These are phyloP conservation scores for Boletus insuetus DNA, from an alignment of 768 basidiomycete genomes.

Conservation along the genomic window DNA sequence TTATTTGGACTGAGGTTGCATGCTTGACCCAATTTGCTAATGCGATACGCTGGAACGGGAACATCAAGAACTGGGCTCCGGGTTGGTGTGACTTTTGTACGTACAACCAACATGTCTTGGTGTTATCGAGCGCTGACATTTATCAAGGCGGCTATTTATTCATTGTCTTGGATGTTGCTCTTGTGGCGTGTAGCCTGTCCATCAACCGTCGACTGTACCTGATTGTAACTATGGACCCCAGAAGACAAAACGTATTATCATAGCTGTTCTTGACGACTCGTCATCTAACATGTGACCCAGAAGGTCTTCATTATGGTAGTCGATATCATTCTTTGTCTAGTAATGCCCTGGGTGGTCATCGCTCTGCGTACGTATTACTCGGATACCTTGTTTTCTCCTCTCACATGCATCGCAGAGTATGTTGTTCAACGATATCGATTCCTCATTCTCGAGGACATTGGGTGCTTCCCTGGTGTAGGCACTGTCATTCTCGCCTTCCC, in stretches of 20 bases:
- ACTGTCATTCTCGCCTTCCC: conserved; percentile 36
- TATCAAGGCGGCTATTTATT: conserved; percentile 29
- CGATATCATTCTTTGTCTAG: conserved; percentile 31
- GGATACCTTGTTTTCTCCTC: not conserved
- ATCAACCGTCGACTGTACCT: conserved; percentile 50
- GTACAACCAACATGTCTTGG: conserved; percentile 11
- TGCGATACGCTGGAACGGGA: conserved; percentile 38
- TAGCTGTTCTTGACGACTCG: not conserved
- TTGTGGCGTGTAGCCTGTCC: conserved; percentile 41
- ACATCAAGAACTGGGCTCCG: conserved; percentile 31
- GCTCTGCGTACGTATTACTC: conserved; percentile 24
- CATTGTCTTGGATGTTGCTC: conserved; percentile 33
- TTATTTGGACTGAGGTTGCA: conserved; percentile 32
- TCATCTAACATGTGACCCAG: conserved; percentile 9
- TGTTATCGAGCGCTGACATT: not conserved
- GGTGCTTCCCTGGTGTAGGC: conserved; percentile 40
- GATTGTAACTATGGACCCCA: conserved; percentile 32
- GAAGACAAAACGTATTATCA: conserved; percentile 5
- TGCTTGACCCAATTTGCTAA: conserved; percentile 33
- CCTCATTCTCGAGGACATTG: conserved; percentile 46
- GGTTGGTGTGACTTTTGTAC: conserved; percentile 58
- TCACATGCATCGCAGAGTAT: conserved; percentile 32
- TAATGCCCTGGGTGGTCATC: conserved; percentile 33
- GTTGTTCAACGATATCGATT: conserved; percentile 52
- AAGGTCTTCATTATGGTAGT: conserved; percentile 21